These are phyloP conservation scores for Tetrahymena malaccensis DNA, from an alignment of 73 alveolate species.

Conservation along the genomic window DNA sequence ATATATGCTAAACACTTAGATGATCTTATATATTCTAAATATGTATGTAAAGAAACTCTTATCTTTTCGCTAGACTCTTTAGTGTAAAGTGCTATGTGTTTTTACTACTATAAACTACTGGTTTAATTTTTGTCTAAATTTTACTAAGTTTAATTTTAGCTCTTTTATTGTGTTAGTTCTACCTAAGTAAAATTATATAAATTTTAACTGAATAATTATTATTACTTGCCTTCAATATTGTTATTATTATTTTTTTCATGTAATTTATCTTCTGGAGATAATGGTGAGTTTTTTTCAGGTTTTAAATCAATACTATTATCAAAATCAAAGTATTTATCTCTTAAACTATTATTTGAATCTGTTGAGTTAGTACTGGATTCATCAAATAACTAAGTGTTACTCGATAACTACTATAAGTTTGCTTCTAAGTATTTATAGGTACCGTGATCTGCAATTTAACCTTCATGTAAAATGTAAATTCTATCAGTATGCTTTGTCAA, in stretches of 20 bases:
- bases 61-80: neutral
- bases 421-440: constrained; percentile 25
- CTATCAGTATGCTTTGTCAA: constrained; percentile 73
- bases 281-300: too few relatives aligned
- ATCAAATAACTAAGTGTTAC: neutral
- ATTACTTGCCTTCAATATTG: too few relatives aligned
- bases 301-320: too few relatives aligned
- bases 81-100: neutral
- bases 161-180: too few relatives aligned
- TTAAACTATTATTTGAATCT: too few relatives aligned
- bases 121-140: neutral
- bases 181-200: too few relatives aligned
- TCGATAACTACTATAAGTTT: neutral
- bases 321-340: too few relatives aligned
- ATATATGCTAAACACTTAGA: neutral
- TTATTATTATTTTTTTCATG: too few relatives aligned
- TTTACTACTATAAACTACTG: neutral
- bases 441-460: constrained; percentile 56
- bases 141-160: too few relatives aligned
- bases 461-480: constrained; percentile 67
- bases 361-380: neutral
- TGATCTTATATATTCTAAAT: neutral
- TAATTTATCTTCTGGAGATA: too few relatives aligned
- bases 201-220: too few relatives aligned
- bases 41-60: neutral